Base-by-base conservation (phyloP, 768 basidiomycete species). In the Lactifluus piperatus region DNA sequence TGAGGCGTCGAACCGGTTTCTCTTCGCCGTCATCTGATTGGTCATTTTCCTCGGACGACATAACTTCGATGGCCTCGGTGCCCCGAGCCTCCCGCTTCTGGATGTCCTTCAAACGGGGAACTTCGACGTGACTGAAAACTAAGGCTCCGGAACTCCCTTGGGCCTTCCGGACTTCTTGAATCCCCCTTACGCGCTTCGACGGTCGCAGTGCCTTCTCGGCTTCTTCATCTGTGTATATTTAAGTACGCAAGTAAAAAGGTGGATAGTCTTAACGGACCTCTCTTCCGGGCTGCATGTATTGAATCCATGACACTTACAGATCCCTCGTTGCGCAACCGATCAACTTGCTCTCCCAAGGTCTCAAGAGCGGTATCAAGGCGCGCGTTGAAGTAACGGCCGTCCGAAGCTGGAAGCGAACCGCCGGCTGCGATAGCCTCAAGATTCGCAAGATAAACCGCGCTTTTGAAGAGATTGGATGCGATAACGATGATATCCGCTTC, bases 311-410 rank as follows among this genome's bases (percentile, higher is more conserved):
- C 89, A 1, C 77, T 79, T 2, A 71, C 68, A 0, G 88, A 74
- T 7, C 88, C 90, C 46, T 89, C 75, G 6, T 79, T 76, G 60
- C 81, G 78, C 18, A 97, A 73, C 6, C 79, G 76, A 32, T 88
- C 82, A 3, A 87, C 83, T 64, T 95, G 92, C 1, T 68, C 71
- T 65, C 77, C 75, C 37, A 95, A 73, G 1, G 79, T 74, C 9
- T 73, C 74, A 51, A 88, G 72, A 24, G 80, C 76, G 44, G 81
- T 78, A 20, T 88, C 83, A 22, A 95, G 76, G 30, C 87, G 81
- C n/a, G 86, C 85, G 53, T 88, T 85, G 77, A 94, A 97, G 74
- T 92, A 92, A 20, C 94, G 83, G 13, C 91, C 91, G 34, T 91
- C 88, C n/a, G 74, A 72, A 2, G 57, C 56, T 1, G 91, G 91